Base-by-base conservation (phyloP, 495 filamentous ascomycete genomes). In the Lindgomyces ingoldianus region DNA sequence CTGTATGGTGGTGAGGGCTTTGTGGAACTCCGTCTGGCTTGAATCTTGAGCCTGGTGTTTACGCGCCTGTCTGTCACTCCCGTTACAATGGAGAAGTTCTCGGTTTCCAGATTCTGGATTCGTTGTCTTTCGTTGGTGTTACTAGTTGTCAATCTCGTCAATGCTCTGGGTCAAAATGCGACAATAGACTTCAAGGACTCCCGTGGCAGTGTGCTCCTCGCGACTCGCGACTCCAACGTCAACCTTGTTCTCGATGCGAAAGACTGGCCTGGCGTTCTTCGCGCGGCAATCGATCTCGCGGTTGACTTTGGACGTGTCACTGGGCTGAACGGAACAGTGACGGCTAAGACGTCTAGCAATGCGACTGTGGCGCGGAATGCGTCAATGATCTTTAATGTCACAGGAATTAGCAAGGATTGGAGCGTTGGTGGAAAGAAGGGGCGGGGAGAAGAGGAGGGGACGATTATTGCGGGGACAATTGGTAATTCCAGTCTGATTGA, bases 251-350 rank as follows among this genome's bases (percentile, higher is more conserved):
- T 84, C 27, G 81, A 81, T 44, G 72, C 67, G 30, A 75, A 80
- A 45, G 88, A 91, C 64, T 89, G 80, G 75, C 83, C 80, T 67
- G 89, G 87, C 44, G 85, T 91, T 19, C 81, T 89, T 53, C 81
- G 87, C 39, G 89, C 86, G 9, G 85, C 84, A 10, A 75, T 81
- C 24, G 85, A 88, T 68, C 78, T 92, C 1, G 83, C 87, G 0
- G 72, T 77, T n/a, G 89, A 92, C 76, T 89, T 92, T 74, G 84
- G 85, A 11, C 81, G 83, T 16, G 87, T 89, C 2, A 89, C 86
- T 10, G 85, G 85, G 21, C 78, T 75, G 36, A 84, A 86, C 68
- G 80, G 74, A 59, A 55, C 71, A 2, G 64, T 87, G 60, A 67
- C 64, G 11, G 53, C 60, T 0, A 80, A 81, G 33, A 47, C 44